phyloP scores from a whole-genome alignment of 352 stramenopile species.

The Chrysophaeum taylorii region DNA sequence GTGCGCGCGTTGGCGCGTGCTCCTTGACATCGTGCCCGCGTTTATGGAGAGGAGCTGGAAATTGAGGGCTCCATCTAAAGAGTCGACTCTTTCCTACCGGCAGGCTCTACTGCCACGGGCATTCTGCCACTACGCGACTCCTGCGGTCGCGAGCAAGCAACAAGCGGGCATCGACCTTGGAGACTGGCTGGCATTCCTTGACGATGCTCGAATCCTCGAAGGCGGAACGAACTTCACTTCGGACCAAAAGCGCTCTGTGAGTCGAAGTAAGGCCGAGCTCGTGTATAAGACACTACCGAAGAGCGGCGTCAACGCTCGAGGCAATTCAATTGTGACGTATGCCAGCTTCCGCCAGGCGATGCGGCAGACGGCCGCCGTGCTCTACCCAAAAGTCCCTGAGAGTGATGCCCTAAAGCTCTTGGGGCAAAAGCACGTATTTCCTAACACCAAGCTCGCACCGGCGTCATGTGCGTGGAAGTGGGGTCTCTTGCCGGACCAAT shows the following conservation, averaged over 20 bases:
- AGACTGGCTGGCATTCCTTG: not conserved
- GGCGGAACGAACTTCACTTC: not conserved
- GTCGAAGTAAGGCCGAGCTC: not conserved
- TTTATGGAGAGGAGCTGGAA: not conserved
- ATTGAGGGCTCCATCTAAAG: not conserved
- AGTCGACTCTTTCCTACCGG: not conserved
- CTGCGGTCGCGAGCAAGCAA: too few species aligned
- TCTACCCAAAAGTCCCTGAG: not conserved
- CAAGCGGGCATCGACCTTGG: not conserved
- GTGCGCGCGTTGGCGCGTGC: not conserved
- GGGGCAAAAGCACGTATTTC: constrained; percentile 3
- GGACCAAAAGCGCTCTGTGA: not conserved
- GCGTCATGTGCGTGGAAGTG: not conserved
- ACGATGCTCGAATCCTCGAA: not conserved
- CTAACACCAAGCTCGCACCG: not conserved
- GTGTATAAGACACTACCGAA: not conserved
- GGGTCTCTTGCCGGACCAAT: not conserved
- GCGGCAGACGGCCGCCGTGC: not conserved
- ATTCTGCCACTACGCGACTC: not conserved
- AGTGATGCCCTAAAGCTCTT: not conserved
- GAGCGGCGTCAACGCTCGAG: not conserved
- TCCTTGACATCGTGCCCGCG: not conserved
- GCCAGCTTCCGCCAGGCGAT: constrained; percentile 1
- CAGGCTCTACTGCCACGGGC: not conserved
- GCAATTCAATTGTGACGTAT: not conserved